Conservation (phyloP, 2,329 filamentous ascomycete species). For the Fusarium tuaranense region DNA sequence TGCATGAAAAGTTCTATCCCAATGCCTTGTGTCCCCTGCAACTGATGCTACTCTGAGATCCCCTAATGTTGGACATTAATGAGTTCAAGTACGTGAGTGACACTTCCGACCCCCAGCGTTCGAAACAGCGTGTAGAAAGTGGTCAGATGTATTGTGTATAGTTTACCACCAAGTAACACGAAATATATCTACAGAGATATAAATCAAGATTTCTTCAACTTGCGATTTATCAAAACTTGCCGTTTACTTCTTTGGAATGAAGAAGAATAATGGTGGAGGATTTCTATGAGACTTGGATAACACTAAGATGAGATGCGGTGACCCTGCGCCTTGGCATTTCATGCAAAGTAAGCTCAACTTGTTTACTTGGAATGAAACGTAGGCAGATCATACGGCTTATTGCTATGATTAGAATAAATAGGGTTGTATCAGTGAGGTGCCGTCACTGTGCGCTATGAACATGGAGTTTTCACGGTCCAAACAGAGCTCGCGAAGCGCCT, state of each 20-base stretch:
- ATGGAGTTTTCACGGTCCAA: not conserved
- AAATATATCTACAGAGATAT: not conserved
- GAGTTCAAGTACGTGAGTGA: not conserved
- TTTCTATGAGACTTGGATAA: not conserved
- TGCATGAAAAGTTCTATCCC: not conserved
- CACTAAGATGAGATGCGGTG: not conserved
- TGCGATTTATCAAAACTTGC: not conserved
- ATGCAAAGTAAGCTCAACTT: not conserved
- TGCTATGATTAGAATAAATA: not conserved
- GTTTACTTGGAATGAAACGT: not conserved
- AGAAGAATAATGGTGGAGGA: too few relatives aligned
- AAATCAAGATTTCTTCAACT: too few relatives aligned
- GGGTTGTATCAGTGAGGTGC: not conserved
- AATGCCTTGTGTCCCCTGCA: not conserved
- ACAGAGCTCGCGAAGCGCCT: not conserved
- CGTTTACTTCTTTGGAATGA: not conserved
- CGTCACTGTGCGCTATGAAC: not conserved
- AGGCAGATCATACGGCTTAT: not conserved
- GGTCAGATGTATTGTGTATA: not conserved
- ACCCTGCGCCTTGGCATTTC: not conserved
- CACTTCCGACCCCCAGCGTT: not conserved
- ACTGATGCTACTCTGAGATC: not conserved
- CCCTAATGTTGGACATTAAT: not conserved
- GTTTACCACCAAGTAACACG: too few relatives aligned
- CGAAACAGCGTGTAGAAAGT: not conserved